These are phyloP conservation scores for Metschnikowia cubensis DNA, from an alignment of 805 yeast genomes.

Conservation along the genomic window DNA sequence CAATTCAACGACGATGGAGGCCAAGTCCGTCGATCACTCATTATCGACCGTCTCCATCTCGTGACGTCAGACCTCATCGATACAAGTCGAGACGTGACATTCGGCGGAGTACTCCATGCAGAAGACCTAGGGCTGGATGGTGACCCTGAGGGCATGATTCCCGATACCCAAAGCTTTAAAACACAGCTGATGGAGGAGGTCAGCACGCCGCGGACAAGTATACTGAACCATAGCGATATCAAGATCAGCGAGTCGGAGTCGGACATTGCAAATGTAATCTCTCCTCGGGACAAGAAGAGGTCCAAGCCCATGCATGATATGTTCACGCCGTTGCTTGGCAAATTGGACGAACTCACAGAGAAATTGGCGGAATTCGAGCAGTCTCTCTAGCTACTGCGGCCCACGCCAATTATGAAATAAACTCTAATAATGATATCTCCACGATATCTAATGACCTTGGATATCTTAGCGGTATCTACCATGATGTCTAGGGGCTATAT, in stretches of 20 bases:
- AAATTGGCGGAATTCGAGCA: conserved; percentile 37
- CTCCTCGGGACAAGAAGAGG: conserved; percentile 21
- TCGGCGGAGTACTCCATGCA: conserved; percentile 6
- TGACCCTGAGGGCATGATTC: conserved; percentile 1
- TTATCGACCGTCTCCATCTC: conserved; percentile 35
- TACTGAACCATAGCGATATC: conserved; percentile 7
- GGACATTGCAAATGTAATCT: conserved; percentile 5
- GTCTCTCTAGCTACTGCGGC: not conserved
- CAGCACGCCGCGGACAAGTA: conserved; percentile 37
- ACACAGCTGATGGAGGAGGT: conserved; percentile 14
- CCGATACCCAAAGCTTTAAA: conserved; percentile 5
- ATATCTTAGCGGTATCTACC: too few relatives aligned
- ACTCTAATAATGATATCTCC: not conserved
- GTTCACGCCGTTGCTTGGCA: conserved; percentile 55
- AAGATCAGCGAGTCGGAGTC: not conserved
- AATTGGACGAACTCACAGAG: conserved; percentile 42
- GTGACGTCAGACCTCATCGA: conserved; percentile 32
- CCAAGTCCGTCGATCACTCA: conserved; percentile 29
- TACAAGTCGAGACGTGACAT: conserved; percentile 6
- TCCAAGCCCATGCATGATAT: conserved; percentile 44
- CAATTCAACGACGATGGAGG: conserved; percentile 2
- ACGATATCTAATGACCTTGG: too few relatives aligned
- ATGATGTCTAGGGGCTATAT: too few relatives aligned
- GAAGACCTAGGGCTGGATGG: conserved; percentile 4
- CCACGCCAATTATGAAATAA: not conserved